Evolutionary conservation across 2,329 filamentous ascomycete species (phyloP), one percentile per base, ranked within the genome.

Genomic region (Microdochium bolleyi): DNA sequence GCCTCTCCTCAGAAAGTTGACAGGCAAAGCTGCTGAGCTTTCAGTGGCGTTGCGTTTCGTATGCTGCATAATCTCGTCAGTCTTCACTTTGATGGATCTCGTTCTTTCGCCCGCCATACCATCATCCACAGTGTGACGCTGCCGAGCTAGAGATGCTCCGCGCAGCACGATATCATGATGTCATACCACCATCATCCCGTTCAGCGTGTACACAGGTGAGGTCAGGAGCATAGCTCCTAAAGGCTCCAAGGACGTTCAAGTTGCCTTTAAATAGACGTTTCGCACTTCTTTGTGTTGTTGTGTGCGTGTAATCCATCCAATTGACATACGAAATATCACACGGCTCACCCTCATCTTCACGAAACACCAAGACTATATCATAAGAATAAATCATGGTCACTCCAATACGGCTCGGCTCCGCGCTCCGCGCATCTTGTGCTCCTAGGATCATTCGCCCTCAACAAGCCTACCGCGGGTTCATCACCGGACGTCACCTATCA

Each of bases 401-500:
- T 22, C 56, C 59, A 49, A 56, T 63, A 53, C 64, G 64, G 49
- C 56, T 66, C 44, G 57, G 53, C 48, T 62, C 59, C 51, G 53
- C 60, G 10, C 41, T 64, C 44, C 57, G 54, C 53, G 58, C 55
- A 46, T 37, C 62, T 13, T 55, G 61, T 51, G 57, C 21, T 11
- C 41, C n/a, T 7, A 21, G 41, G n/a, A 7, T 46, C 21, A 8
- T 24, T 19, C 41, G 41, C 5, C 41, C 41, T 46, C 41, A 46
- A 24, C 60, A 52, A 55, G 48, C 49, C 22, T 60, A 58, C 55
- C 61, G 60, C 41, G 53, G 56, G 27, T 61, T 66, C 51, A 48
- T 55, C 46, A 52, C 60, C 11, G 56, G 59, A 5, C 44, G 60
- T 16, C 56, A 57, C n/a, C 52, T 54, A 21, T 54, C 53, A 9